Conservation (phyloP, 768 basidiomycete species). For the Boletellus emodensis region DNA sequence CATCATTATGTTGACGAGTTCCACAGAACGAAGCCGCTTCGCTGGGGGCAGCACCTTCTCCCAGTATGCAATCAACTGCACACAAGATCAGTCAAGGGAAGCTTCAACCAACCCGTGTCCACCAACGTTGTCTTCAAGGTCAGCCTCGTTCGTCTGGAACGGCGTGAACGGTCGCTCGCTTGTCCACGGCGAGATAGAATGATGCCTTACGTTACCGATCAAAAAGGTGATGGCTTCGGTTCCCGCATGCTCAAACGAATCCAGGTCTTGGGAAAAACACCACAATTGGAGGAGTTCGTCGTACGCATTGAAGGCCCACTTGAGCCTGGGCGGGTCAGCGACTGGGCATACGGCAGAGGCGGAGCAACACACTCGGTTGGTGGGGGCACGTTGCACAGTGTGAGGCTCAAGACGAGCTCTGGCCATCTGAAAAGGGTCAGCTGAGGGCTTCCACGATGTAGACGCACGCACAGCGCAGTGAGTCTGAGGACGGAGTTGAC, state of each 20-base stretch:
- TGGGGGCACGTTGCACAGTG: conserved; percentile 64
- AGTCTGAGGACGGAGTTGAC: conserved; percentile 60
- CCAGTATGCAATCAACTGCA: conserved; percentile 66
- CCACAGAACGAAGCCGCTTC: conserved; percentile 47
- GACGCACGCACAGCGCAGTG: conserved; percentile 52
- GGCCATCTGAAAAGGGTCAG: conserved; percentile 51
- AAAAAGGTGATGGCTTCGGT: conserved; percentile 56
- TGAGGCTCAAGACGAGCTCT: conserved; percentile 63
- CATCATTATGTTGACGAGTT: conserved; percentile 52
- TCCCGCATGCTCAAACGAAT: conserved; percentile 61
- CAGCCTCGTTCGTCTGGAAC: conserved; percentile 34
- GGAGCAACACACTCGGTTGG: conserved; percentile 54
- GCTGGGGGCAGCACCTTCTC: conserved; percentile 51
- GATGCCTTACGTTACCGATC: conserved; percentile 50
- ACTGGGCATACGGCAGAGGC: neutral
- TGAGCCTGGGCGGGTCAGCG: conserved; percentile 39
- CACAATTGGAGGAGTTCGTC: conserved; percentile 61
- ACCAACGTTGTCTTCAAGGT: conserved; percentile 64
- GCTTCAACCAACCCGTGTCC: neutral
- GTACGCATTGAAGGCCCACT: conserved; percentile 57
- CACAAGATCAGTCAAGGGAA: conserved; percentile 8
- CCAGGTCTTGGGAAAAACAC: conserved; percentile 63
- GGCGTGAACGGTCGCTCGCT: conserved; percentile 1
- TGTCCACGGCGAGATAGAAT: neutral
- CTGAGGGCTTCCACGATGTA: neutral